Percentiles rank a stretch among this genome's conserved stretches.
Conservation (phyloP, 2,329 filamentous ascomycete genomes). For the Claviceps sorghi region DNA sequence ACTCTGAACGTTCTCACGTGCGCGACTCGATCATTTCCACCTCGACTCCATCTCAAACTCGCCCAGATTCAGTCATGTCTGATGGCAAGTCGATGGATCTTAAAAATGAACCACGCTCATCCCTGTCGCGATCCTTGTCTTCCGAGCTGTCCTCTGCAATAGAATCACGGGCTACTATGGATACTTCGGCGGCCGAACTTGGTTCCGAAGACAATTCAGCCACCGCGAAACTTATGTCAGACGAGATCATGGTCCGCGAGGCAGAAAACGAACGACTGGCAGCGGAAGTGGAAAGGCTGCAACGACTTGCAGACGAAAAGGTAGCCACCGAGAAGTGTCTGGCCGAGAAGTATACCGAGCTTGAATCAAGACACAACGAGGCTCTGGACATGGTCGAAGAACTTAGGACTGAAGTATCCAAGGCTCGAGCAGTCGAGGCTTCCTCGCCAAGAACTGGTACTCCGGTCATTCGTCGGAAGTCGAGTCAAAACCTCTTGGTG, state of each 20-base stretch:
- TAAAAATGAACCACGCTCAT: conserved; percentile 53
- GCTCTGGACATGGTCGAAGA: conserved; percentile 78
- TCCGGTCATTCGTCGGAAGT: conserved; percentile 82
- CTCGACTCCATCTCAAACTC: conserved; percentile 27
- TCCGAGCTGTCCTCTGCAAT: conserved; percentile 84
- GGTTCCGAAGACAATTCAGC: conserved; percentile 26
- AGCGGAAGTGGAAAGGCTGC: conserved; percentile 58
- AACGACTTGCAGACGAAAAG: conserved; percentile 57
- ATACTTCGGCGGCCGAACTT: conserved; percentile 44
- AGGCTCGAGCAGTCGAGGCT: conserved; percentile 49
- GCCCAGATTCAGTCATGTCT: conserved; percentile 74
- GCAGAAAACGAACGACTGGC: conserved; percentile 30
- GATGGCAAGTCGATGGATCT: conserved; percentile 56
- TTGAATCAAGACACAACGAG: conserved; percentile 69
- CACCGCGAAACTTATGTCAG: conserved; percentile 27
- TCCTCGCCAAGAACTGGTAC: conserved; percentile 50
- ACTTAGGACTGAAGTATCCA: conserved; percentile 73
- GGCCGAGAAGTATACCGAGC: conserved; percentile 62
- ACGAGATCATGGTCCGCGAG: conserved; percentile 23
- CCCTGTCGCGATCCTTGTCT: conserved; percentile 71
- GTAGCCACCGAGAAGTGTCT: conserved; percentile 61
- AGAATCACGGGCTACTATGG: conserved; percentile 54
- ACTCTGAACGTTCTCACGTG: conserved; percentile 33
- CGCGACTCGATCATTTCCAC: conserved; percentile 43
- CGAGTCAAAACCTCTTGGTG: conserved; percentile 73